Base-by-base conservation (phyloP, 2,329 filamentous ascomycete species). In the Rhynchosporium graminicola region DNA sequence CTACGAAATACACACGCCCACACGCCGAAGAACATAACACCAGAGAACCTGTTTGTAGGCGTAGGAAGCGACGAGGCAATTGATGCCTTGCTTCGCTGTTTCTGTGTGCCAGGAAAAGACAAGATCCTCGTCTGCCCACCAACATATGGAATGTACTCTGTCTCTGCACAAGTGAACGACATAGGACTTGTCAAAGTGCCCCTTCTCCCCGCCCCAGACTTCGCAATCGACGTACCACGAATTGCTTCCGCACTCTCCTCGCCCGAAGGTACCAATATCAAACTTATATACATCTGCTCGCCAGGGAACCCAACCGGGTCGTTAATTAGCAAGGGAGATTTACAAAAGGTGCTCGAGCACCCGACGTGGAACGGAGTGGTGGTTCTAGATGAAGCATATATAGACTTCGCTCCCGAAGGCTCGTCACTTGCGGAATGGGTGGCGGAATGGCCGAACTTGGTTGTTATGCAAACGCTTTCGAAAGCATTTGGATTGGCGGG, bases 121-220 rank as follows among this genome's bases (percentile, higher is more conserved):
- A 92, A 90, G 74, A 96, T 99, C 74, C 84, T 99, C 42, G 94
- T 92, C 47, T 98, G 94, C 74, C 95, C 95, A 20, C 95, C 95
- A 0, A 99, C 95, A 0, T 99, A 99, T 76, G 95, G 95, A 78
- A 99, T 99, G 95, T 99, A 99, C 80, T 82, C 86, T 52, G 95
- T 99, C 20, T 96, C 91, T 6, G 95, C 95, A 0, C 90, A 96
- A 74, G 89, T 97, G 69, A 99, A 99, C 79, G 95, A 98, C 73
- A 82, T 99, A 26, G 83, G 83, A 51, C 85, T 98, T 31, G 88
- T 96, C 69, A 91, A 90, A 74, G 87, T 98, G n/a, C 92, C 93
- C 0, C 81, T 98, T 28, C 83, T 90, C 54, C 82, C 84, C 1
- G 84, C 87, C 1, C 87, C 91, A 1, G 80, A 77, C 4, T 99